phyloP scores from a whole-genome alignment of 768 basidiomycete species.

The Daedaleopsis nitida region DNA sequence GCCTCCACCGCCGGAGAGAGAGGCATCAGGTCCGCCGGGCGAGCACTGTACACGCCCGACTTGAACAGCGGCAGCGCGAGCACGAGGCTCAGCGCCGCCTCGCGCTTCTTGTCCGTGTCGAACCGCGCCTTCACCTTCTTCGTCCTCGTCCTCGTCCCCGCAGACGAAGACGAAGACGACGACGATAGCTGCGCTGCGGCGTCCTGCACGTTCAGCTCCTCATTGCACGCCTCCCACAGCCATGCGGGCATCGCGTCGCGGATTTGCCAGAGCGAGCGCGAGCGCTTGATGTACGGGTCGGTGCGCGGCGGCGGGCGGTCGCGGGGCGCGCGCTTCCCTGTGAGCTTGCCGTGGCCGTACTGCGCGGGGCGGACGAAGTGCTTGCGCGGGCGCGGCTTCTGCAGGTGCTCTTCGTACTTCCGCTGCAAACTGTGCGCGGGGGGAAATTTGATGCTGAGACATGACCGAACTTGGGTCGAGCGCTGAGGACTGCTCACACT shows the following conservation, averaged over 20 bases:
- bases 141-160: background rate
- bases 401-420: background rate
- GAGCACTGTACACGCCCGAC: background rate
- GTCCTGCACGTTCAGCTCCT: background rate
- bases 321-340: background rate
- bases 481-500: background rate
- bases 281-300: conserved; percentile 1
- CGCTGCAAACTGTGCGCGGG: background rate
- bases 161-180: background rate
- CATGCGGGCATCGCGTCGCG: background rate
- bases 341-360: background rate
- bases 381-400: background rate
- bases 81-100: background rate
- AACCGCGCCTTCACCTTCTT: background rate
- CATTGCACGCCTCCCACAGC: background rate
- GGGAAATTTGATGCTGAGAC: background rate
- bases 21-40: background rate
- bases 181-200: background rate
- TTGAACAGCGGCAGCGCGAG: background rate
- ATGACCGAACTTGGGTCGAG: background rate
- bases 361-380: background rate
- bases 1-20: background rate
- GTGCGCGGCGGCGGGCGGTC: background rate
- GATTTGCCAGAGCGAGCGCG: background rate
- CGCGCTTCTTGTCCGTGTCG: background rate